Evolutionary conservation across 768 basidiomycete genomes (phyloP), one percentile per base, ranked within the genome.

Genomic region (Termitomyces sp.): DNA sequence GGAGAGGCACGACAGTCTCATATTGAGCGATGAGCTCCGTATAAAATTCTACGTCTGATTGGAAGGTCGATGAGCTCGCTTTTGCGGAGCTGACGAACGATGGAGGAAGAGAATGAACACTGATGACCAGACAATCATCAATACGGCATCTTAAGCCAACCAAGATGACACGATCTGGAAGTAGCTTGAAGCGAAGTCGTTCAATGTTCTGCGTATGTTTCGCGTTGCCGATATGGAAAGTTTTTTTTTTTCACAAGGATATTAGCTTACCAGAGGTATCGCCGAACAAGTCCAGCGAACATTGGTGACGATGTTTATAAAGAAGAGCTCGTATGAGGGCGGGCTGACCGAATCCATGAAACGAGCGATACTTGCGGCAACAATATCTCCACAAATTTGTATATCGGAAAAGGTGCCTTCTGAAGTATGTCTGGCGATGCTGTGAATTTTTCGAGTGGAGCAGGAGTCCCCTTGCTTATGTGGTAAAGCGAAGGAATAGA

Each of bases 131-230:
- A 12, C 57, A 65, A 21, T 68, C 45, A 21, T 56, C 44, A 32
- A 44, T 62, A 47, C 62, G 53, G 11, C 66, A 56, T 53, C 65
- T 61, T 3, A 68, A 52, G 19, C 71, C 72, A 2, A 71, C 58
- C 24, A 76, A 56, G 30, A 71, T 60, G 15, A 76, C 58, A 38
- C 65, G 67, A 11, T 64, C 59, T 3, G 62, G 58, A 48, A 62
- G 66, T 35, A 76, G 53, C 43, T 66, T 65, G 38, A 74, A 65
- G 45, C 69, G 70, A 7, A 74, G 44, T 53, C 69, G 65, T 21
- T 66, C 62, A 24, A 74, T 65, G 21, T 63, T 58, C 72, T 74
- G 48, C 14, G 50, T 5, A 54, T n/a, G n/a, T 38, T 50, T 44
- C 24, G 50, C 30, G 37, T 21, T 26, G 47, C 21, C 47, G 14